Percentiles rank a stretch among this genome's conserved stretches.
Conservation (phyloP, 192 early-diverging fungal species). For the Coemansia asiatica region DNA sequence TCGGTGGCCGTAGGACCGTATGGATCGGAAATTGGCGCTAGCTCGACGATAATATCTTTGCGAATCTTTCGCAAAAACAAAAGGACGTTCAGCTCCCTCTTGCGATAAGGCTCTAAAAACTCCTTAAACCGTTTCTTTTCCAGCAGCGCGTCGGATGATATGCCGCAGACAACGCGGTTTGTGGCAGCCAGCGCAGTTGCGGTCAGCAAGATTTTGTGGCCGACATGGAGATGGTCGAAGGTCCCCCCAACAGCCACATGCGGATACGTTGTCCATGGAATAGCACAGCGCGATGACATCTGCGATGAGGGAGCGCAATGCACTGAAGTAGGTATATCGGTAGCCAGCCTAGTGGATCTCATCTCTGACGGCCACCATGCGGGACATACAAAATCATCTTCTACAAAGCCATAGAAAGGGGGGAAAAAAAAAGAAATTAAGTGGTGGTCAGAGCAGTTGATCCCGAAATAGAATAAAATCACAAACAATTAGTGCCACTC, state of each 20-base stretch:
- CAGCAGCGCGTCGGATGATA: slow-evolving; percentile 67
- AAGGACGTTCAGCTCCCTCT: slow-evolving; percentile 61
- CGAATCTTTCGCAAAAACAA: slow-evolving; percentile 62
- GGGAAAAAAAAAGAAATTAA: background rate
- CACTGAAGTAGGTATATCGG: background rate
- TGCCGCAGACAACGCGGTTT: slow-evolving; percentile 70
- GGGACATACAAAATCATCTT: slow-evolving; percentile 24
- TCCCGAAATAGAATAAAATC: slow-evolving; percentile 4
- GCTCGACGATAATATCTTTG: slow-evolving; percentile 48
- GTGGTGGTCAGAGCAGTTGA: background rate
- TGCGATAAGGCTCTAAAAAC: slow-evolving; percentile 65
- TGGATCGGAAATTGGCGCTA: slow-evolving; percentile 74
- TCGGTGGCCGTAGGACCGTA: slow-evolving; percentile 85
- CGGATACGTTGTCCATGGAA: slow-evolving; percentile 35
- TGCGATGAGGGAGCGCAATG: background rate
- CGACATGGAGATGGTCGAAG: slow-evolving; percentile 95
- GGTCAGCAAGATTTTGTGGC: slow-evolving; percentile 91
- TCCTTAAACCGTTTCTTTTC: slow-evolving; percentile 69
- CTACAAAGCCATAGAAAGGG: background rate
- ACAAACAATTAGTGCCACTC: slow-evolving; percentile 2
- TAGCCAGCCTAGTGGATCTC: slow-evolving; percentile 5
- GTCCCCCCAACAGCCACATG: slow-evolving; percentile 80
- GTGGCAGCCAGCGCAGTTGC: slow-evolving; percentile 71
- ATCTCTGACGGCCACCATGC: slow-evolving; percentile 47
- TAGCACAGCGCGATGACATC: slow-evolving; percentile 9